These are phyloP conservation scores for Ramaria sp. DNA, from an alignment of 768 basidiomycete species.

Conservation along the genomic window DNA sequence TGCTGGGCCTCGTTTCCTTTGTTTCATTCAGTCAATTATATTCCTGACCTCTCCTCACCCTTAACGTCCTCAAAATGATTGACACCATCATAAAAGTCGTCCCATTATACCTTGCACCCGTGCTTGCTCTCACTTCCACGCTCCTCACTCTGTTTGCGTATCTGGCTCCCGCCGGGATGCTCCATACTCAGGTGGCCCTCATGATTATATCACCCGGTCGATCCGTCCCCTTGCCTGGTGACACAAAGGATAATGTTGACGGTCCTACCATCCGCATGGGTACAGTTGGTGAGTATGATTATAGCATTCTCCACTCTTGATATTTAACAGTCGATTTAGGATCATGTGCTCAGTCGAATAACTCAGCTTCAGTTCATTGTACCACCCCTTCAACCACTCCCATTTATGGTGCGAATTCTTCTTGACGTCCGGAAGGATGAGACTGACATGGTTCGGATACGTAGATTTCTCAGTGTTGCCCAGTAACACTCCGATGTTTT, in stretches of 20 bases:
- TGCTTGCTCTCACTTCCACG: constrained; percentile 55
- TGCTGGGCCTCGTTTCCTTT: constrained; percentile 16
- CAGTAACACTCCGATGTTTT: constrained; percentile 38
- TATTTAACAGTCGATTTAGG: constrained; percentile 28
- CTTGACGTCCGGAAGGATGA: too few relatives aligned
- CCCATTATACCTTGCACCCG: constrained; percentile 56
- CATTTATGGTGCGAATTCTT: constrained; percentile 40
- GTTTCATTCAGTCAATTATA: constrained; percentile 12
- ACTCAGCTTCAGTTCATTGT: constrained; percentile 43
- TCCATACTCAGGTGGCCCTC: constrained; percentile 53
- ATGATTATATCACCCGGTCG: constrained; percentile 44
- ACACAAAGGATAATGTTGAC: constrained; percentile 31
- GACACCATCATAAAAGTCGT: constrained; percentile 57
- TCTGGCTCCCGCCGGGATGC: constrained; percentile 51
- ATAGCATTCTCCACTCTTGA: not conserved
- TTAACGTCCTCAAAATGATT: constrained; percentile 39
- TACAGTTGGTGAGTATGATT: constrained; percentile 35
- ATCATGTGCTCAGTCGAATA: constrained; percentile 49
- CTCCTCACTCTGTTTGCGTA: constrained; percentile 58
- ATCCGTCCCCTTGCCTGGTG: constrained; percentile 29
- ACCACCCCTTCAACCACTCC: constrained; percentile 45
- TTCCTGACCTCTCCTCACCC: not conserved
- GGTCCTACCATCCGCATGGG: constrained; percentile 64
- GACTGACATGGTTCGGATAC: too few relatives aligned
- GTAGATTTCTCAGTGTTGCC: constrained; percentile 61